Evolutionary conservation across 2,329 filamentous ascomycete genomes (phyloP).

Genomic region (Fusarium equiseti): DNA sequence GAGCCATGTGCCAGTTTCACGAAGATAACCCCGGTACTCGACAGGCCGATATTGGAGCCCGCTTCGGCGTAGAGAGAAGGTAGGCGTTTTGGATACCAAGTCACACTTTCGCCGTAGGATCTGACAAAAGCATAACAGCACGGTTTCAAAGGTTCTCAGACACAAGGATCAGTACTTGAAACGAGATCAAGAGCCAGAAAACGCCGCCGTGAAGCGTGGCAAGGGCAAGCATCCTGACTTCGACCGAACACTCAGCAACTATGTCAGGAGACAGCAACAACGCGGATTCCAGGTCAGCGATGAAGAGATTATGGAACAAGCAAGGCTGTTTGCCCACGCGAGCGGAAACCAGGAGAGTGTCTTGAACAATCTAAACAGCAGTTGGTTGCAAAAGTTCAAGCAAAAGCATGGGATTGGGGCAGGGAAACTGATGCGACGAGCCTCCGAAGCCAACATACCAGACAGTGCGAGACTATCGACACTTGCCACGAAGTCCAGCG

Average conservation of each 20-base stretch:
- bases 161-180: conserved; percentile 95
- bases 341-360: conserved; percentile 76
- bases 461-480: conserved; percentile 72
- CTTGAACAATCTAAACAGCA: conserved; percentile 76
- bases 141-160: conserved; percentile 96
- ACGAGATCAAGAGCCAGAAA: conserved; percentile 77
- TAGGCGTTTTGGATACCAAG: conserved; percentile 59
- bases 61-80: conserved; percentile 98
- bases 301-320: conserved; percentile 86
- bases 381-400: conserved; percentile 96
- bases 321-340: conserved; percentile 81
- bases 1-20: conserved; percentile 93
- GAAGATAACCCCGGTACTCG: conserved; percentile 91
- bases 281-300: conserved; percentile 81
- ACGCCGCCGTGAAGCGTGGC: conserved; percentile 78
- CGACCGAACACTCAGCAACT: conserved; percentile 89
- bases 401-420: conserved; percentile 77
- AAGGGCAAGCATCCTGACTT: conserved; percentile 92
- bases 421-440: conserved; percentile 65
- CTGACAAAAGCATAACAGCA: conserved; percentile 67
- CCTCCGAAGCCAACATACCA: conserved; percentile 77
- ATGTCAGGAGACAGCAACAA: conserved; percentile 84
- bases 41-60: conserved; percentile 94
- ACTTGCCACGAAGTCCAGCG: conserved; percentile 47
- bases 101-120: conserved; percentile 38